These are phyloP conservation scores for Aspergillus persii DNA, from an alignment of 2,329 filamentous ascomycete genomes.

Conservation along the genomic window DNA sequence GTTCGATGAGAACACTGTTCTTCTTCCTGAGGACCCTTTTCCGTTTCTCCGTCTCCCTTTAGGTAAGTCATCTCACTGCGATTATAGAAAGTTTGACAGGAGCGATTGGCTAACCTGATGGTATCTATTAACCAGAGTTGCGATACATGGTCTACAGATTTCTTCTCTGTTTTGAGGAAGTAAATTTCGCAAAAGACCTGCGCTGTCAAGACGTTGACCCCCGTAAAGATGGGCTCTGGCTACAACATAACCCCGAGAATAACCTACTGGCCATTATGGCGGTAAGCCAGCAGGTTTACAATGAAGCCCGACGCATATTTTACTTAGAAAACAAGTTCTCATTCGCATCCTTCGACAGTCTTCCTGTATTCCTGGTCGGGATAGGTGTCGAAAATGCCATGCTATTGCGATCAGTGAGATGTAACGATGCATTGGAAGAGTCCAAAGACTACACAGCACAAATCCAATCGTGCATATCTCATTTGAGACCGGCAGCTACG, in stretches of 20 bases:
- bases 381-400: neutral
- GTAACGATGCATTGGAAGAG: neutral
- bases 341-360: neutral
- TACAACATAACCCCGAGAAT: constrained; percentile 1
- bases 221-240: neutral
- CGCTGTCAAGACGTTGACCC: too few species aligned
- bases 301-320: constrained; percentile 3
- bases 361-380: constrained; percentile 3
- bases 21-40: neutral
- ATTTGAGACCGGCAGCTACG: neutral
- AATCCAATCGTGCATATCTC: neutral
- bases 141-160: too few species aligned
- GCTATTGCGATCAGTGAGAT: constrained; percentile 1
- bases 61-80: neutral
- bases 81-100: too few species aligned
- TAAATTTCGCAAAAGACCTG: too few species aligned
- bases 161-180: too few species aligned
- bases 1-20: neutral
- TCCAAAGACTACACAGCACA: neutral
- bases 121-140: too few species aligned
- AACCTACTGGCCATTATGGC: constrained; percentile 2
- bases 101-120: too few species aligned
- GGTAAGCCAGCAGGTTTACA: neutral
- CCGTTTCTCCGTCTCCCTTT: constrained; percentile 1
- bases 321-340: neutral